Evolutionary conservation across 2,329 filamentous ascomycete genomes (phyloP).

Genomic region (Didymella glomerata): DNA sequence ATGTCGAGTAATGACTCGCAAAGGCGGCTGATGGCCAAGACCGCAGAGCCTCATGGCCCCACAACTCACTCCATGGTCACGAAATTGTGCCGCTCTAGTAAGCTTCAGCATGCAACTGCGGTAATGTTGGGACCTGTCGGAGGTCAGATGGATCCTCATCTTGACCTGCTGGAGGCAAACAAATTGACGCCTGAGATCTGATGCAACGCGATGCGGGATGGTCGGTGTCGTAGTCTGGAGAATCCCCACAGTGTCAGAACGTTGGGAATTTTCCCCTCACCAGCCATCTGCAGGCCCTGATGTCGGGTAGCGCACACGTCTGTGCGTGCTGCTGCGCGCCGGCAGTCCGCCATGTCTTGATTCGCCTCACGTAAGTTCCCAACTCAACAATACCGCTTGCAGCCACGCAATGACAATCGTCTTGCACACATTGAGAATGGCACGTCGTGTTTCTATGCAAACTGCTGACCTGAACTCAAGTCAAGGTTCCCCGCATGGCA

Average conservation of each 20-base stretch:
- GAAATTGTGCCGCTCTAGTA: neutral
- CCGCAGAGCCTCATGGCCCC: neutral
- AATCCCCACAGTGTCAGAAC: neutral
- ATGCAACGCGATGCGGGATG: neutral
- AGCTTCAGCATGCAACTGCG: neutral
- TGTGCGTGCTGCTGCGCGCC: neutral
- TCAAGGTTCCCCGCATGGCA: neutral
- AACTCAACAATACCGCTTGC: neutral
- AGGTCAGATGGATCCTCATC: neutral
- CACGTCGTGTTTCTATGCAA: neutral
- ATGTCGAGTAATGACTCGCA: neutral
- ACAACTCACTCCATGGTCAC: neutral
- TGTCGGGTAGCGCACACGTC: neutral
- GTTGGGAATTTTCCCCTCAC: neutral
- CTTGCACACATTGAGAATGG: neutral
- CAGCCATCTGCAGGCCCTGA: neutral
- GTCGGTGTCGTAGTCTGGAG: neutral
- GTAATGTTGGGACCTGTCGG: neutral
- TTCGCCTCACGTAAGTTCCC: neutral
- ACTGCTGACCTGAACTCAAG: neutral
- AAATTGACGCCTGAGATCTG: neutral
- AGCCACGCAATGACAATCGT: neutral
- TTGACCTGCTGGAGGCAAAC: neutral
- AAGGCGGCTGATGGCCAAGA: constrained; percentile 2
- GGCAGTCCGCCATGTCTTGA: neutral